Evolutionary conservation across 2,329 filamentous ascomycete species (phyloP).

Genomic region (Paraphaeosphaeria sporulosa): DNA sequence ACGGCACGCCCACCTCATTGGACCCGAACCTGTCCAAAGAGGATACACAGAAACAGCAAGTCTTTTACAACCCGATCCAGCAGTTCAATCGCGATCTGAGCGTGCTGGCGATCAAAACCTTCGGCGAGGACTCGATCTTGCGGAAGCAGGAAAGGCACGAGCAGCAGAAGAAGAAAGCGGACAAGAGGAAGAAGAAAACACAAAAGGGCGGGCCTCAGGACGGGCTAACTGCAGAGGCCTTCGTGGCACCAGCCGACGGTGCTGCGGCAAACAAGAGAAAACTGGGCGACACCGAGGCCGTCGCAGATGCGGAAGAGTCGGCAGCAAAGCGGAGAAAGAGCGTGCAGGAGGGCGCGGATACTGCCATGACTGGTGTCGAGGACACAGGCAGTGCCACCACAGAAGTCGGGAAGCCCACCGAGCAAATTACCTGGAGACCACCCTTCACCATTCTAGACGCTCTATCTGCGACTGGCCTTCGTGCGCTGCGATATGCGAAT

Average conservation of each 20-base stretch:
- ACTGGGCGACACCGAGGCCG: conserved; percentile 24
- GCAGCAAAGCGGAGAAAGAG: conserved; percentile 38
- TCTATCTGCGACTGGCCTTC: conserved; percentile 89
- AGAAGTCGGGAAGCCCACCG: not conserved
- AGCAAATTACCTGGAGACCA: conserved; percentile 29
- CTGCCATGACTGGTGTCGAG: conserved; percentile 13
- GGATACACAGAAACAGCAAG: conserved; percentile 70
- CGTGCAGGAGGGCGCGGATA: conserved; percentile 22
- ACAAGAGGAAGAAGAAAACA: conserved; percentile 32
- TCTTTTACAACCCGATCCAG: conserved; percentile 99
- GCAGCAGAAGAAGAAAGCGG: conserved; percentile 44
- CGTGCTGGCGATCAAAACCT: conserved; percentile 88
- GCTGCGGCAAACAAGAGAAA: conserved; percentile 35
- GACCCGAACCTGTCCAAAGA: conserved; percentile 57
- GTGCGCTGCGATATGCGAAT: conserved; percentile 88
- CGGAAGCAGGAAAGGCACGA: conserved; percentile 56
- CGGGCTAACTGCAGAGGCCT: conserved; percentile 2
- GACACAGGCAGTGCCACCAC: not conserved
- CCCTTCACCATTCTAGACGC: conserved; percentile 81
- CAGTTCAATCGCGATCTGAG: conserved; percentile 98
- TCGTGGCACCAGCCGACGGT: conserved; percentile 13
- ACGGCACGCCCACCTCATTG: conserved; percentile 56
- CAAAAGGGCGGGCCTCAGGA: conserved; percentile 16
- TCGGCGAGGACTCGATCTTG: conserved; percentile 72
- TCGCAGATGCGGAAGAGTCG: conserved; percentile 15